Evolutionary conservation across 2,329 filamentous ascomycete genomes (phyloP).

Genomic region (Madurella mycetomatis): DNA sequence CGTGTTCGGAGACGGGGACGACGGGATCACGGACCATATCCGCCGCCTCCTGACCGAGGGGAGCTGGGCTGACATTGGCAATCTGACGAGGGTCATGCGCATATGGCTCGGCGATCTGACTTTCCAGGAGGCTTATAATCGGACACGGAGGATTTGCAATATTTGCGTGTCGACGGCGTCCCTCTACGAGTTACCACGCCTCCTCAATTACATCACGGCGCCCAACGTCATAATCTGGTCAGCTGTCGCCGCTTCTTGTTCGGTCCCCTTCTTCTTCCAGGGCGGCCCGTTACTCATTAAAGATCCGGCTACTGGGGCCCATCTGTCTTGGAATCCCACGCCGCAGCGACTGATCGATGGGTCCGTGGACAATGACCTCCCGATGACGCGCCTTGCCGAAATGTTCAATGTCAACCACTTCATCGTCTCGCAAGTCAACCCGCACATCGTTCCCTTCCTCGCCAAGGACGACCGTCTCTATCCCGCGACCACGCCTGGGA

Average conservation of each 20-base stretch:
- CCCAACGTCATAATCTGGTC: slow-evolving; percentile 97
- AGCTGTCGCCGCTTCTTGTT: slow-evolving; percentile 92
- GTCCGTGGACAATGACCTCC: slow-evolving; percentile 89
- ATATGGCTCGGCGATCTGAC: slow-evolving; percentile 80
- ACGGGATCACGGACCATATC: slow-evolving; percentile 64
- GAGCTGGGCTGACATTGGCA: slow-evolving; percentile 77
- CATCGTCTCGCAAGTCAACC: slow-evolving; percentile 95
- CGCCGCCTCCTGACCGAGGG: slow-evolving; percentile 75
- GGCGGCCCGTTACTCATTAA: slow-evolving; percentile 77
- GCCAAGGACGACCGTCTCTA: slow-evolving; percentile 63
- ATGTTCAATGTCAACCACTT: slow-evolving; percentile 99
- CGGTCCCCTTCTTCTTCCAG: slow-evolving; percentile 81
- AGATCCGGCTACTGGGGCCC: slow-evolving; percentile 72
- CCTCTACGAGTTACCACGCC: slow-evolving; percentile 77
- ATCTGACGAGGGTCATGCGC: slow-evolving; percentile 78
- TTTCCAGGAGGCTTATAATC: slow-evolving; percentile 92
- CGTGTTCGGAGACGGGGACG: slow-evolving; percentile 64
- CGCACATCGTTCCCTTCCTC: slow-evolving; percentile 85
- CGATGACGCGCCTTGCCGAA: slow-evolving; percentile 82
- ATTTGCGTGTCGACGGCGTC: slow-evolving; percentile 88
- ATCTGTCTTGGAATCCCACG: slow-evolving; percentile 79
- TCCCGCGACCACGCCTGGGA: slow-evolving; percentile 30
- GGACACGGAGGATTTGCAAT: slow-evolving; percentile 87
- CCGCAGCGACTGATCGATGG: slow-evolving; percentile 89
- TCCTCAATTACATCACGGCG: slow-evolving; percentile 89